These are phyloP conservation scores for Allodekkera sacchari DNA, from an alignment of 805 yeast genomes.

Conservation along the genomic window DNA sequence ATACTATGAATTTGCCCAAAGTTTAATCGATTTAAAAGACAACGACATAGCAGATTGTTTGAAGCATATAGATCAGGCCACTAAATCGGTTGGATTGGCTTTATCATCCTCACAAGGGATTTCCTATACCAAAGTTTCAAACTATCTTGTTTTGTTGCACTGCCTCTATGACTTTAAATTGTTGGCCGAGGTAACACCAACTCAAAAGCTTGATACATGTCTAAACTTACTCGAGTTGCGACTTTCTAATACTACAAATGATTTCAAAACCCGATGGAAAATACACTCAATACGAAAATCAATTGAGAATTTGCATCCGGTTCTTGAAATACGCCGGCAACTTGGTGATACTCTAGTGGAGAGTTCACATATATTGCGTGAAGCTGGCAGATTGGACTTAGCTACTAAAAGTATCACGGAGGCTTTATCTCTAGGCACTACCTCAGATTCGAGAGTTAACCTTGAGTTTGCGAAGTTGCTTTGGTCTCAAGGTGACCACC, in stretches of 20 bases:
- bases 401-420: constrained; percentile 61
- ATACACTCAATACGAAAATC: constrained; percentile 36
- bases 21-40: constrained; percentile 37
- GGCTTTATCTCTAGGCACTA: constrained; percentile 39
- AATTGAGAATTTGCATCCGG: constrained; percentile 23
- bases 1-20: constrained; percentile 59
- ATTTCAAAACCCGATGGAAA: constrained; percentile 38
- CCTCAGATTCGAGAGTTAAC: constrained; percentile 35
- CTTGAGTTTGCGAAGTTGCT: constrained; percentile 72
- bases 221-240: constrained; percentile 14
- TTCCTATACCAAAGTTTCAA: constrained; percentile 42
- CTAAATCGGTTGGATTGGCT: constrained; percentile 50
- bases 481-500: constrained; percentile 85
- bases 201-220: constrained; percentile 8
- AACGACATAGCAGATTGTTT: constrained; percentile 27
- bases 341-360: constrained; percentile 46
- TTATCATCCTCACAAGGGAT: constrained; percentile 41
- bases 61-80: constrained; percentile 40
- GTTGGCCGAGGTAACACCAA: constrained; percentile 20
- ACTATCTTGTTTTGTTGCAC: constrained; percentile 46
- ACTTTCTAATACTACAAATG: constrained; percentile 20
- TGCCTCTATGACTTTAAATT: constrained; percentile 50
- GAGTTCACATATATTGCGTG: constrained; percentile 58
- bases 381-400: constrained; percentile 59
- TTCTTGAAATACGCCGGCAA: constrained; percentile 17